Percentiles rank a stretch among this genome's conserved stretches.
These are phyloP conservation scores for Backusella tarrabulga DNA, from an alignment of 192 early-diverging fungal genomes.

Conservation along the genomic window DNA sequence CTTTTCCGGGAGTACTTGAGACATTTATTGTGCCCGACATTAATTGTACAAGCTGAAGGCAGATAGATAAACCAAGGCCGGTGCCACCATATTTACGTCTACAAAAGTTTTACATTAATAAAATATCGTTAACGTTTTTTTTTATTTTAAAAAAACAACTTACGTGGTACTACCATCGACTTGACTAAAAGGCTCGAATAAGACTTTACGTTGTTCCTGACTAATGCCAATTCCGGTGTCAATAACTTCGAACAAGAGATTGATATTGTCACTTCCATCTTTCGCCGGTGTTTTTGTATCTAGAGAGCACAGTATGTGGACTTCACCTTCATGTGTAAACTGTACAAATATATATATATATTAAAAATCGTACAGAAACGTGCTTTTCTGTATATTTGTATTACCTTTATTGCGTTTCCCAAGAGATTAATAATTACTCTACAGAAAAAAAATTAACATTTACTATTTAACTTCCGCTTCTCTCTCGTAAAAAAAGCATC, in stretches of 20 bases:
- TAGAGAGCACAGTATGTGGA: conserved; percentile 46
- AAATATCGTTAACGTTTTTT: not conserved
- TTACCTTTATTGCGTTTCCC: conserved; percentile 68
- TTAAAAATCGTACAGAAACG: not conserved
- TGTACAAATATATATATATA: not conserved
- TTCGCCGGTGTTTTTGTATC: not conserved
- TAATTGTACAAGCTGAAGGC: conserved; percentile 55
- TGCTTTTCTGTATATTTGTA: conserved; percentile 1
- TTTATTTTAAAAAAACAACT: conserved; percentile 16
- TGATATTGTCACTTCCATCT: conserved; percentile 19
- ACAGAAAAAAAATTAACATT: not conserved
- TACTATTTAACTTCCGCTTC: not conserved
- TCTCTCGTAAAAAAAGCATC: not conserved
- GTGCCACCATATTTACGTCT: conserved; percentile 61
- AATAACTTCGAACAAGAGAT: conserved; percentile 39
- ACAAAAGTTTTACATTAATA: not conserved
- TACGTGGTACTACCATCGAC: conserved; percentile 63
- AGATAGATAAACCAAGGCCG: conserved; percentile 63
- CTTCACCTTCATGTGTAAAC: conserved; percentile 58
- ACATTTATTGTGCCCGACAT: conserved; percentile 60
- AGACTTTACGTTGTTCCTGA: conserved; percentile 40
- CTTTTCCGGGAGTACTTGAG: conserved; percentile 37
- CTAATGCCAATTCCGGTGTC: conserved; percentile 61
- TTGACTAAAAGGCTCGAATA: conserved; percentile 65
- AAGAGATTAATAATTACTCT: conserved; percentile 68